These are phyloP conservation scores for Phyllosticta capitalensis DNA, from an alignment of 2,329 filamentous ascomycete species.

Conservation along the genomic window DNA sequence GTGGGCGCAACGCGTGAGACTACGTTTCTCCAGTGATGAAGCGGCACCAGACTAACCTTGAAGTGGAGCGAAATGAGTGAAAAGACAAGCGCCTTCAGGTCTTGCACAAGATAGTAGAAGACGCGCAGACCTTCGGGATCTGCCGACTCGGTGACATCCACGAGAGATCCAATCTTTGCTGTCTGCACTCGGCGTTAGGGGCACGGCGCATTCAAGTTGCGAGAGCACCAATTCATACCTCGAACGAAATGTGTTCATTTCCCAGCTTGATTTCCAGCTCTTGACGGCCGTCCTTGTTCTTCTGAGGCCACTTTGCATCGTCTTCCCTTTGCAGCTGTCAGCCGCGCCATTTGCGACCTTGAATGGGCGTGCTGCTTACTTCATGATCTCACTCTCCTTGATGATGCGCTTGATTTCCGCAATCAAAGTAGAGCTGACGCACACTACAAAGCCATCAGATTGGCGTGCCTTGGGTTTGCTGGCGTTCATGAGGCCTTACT, in stretches of 20 bases:
- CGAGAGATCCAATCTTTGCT: constrained; percentile 92
- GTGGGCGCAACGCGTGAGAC: neutral
- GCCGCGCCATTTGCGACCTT: neutral
- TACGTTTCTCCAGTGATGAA: neutral
- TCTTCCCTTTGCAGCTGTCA: constrained; percentile 62
- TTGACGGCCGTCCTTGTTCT: constrained; percentile 97
- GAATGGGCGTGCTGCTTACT: constrained; percentile 46
- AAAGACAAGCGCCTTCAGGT: constrained; percentile 93
- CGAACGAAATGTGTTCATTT: constrained; percentile 94
- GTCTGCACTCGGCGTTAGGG: constrained; percentile 48
- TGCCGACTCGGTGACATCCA: constrained; percentile 91
- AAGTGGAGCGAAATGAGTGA: constrained; percentile 95
- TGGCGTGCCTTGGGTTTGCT: neutral
- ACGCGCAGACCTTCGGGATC: constrained; percentile 93
- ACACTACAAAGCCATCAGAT: constrained; percentile 55
- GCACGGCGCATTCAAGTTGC: neutral
- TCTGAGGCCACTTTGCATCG: constrained; percentile 96
- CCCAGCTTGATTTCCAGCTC: constrained; percentile 91
- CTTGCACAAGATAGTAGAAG: constrained; percentile 97
- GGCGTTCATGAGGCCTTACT: constrained; percentile 51
- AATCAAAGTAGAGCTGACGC: constrained; percentile 81
- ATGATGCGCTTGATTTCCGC: constrained; percentile 96
- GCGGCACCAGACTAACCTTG: constrained; percentile 51
- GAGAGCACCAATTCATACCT: constrained; percentile 48
- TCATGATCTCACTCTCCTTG: constrained; percentile 93